A percentile compares a stretch with the other conserved stretches of the same genome.
These are phyloP conservation scores for Carex scoparia DNA, from an alignment of 176 grass and related monocot genomes.

Conservation along the genomic window DNA sequence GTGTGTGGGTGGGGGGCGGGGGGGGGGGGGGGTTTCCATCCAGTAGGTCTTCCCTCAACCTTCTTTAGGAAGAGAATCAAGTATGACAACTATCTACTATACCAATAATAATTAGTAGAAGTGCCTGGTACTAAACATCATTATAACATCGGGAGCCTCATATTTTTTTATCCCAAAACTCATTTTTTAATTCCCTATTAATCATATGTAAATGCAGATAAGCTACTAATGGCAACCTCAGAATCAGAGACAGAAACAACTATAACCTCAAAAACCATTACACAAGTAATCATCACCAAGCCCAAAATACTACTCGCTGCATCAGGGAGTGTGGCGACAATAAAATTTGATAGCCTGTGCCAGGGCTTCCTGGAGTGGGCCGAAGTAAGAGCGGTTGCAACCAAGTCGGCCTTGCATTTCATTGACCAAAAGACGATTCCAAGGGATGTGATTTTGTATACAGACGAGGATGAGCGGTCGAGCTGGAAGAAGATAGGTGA, in stretches of 20 bases:
- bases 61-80: not conserved
- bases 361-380: conserved; percentile 81
- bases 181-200: not conserved
- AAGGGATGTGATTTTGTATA: conserved; percentile 46
- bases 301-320: conserved; percentile 75
- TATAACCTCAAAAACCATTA: conserved; percentile 28
- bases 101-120: not conserved
- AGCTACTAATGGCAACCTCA: conserved; percentile 36
- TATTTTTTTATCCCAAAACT: not conserved
- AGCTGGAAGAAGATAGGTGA: conserved; percentile 93
- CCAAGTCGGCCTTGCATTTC: conserved; percentile 68
- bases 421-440: conserved; percentile 55
- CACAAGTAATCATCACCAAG: conserved; percentile 31
- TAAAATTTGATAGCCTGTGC: conserved; percentile 86
- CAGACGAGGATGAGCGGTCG: conserved; percentile 87
- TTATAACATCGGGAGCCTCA: not conserved
- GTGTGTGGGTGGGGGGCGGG: too few species aligned
- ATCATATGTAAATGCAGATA: not conserved
- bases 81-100: not conserved
- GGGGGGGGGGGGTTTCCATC: not conserved
- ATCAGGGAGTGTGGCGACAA: conserved; percentile 85
- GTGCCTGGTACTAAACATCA: not conserved
- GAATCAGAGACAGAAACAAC: conserved; percentile 33
- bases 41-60: not conserved
- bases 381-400: conserved; percentile 67